Conservation (phyloP, 192 early-diverging fungal genomes). For the Coemansia sp. region DNA sequence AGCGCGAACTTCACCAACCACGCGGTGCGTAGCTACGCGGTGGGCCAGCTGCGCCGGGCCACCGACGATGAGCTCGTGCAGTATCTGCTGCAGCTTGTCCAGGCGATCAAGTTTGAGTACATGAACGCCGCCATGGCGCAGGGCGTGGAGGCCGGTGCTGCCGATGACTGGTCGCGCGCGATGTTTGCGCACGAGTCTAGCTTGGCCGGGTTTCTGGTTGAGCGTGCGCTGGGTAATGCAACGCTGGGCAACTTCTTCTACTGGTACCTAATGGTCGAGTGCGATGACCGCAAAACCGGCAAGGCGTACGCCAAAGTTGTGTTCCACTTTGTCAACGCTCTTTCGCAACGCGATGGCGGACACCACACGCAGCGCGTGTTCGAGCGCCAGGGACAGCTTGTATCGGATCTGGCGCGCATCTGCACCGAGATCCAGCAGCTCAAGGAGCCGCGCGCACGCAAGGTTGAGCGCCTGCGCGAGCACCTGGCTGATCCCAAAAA, state of each 20-base stretch:
- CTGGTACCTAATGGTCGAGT: slow-evolving; percentile 98
- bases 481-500: slow-evolving; percentile 84
- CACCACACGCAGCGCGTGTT: slow-evolving; percentile 69
- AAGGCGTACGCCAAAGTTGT: slow-evolving; percentile 86
- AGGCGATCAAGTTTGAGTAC: slow-evolving; percentile 95
- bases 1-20: slow-evolving; percentile 83
- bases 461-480: slow-evolving; percentile 80
- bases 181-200: slow-evolving; percentile 58
- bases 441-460: slow-evolving; percentile 84
- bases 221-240: slow-evolving; percentile 78
- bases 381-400: slow-evolving; percentile 79
- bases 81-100: slow-evolving; percentile 96
- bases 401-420: slow-evolving; percentile 70
- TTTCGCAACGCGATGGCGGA: slow-evolving; percentile 60
- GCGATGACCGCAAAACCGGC: slow-evolving; percentile 77
- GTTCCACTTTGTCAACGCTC: slow-evolving; percentile 74
- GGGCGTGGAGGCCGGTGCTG: slow-evolving; percentile 22
- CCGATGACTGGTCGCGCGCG: slow-evolving; percentile 20
- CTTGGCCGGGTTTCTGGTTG: slow-evolving; percentile 86
- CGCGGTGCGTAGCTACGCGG: slow-evolving; percentile 83
- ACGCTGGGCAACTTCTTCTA: slow-evolving; percentile 92
- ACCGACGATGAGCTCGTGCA: slow-evolving; percentile 94
- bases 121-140: slow-evolving; percentile 44
- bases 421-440: slow-evolving; percentile 70
- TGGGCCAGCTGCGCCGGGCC: slow-evolving; percentile 82